A percentile compares a stretch with the other conserved stretches of the same genome.
phyloP scores from a whole-genome alignment of 164 flowering plant genomes.

The Hamamelis virginiana region DNA sequence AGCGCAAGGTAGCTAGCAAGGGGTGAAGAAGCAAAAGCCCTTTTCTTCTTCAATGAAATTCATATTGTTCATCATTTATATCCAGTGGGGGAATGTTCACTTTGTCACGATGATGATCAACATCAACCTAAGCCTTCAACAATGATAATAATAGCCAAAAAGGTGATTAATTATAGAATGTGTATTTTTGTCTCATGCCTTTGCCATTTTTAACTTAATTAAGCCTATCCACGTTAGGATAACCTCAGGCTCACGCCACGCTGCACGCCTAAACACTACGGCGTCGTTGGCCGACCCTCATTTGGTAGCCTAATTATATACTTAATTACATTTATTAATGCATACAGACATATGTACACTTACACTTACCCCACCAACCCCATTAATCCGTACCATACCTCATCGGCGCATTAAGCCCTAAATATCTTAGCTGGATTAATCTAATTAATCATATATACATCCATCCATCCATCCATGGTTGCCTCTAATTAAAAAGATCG shows the following conservation, averaged over 20 bases:
- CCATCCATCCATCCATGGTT: neutral
- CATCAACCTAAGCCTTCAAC: conserved; percentile 19
- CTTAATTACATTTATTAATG: no score
- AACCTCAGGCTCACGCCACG: conserved; percentile 49
- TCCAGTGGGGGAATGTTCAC: conserved; percentile 24
- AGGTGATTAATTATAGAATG: conserved; percentile 19
- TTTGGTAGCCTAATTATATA: conserved; percentile 4
- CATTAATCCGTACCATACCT: neutral
- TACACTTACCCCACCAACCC: conserved; percentile 2
- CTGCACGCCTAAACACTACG: conserved; percentile 16
- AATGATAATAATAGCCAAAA: conserved; percentile 18
- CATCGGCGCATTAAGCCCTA: neutral
- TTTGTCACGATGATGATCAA: conserved; percentile 6
- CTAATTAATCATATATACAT: no score
- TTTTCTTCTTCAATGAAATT: no score
- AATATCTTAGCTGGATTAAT: no score
- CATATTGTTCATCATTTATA: conserved; percentile 9
- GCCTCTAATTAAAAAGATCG: neutral
- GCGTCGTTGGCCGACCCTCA: conserved; percentile 13
- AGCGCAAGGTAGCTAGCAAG: no score
- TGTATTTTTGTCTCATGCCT: conserved; percentile 19
- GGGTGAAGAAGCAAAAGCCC: no score
- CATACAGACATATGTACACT: neutral
- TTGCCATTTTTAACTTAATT: conserved; percentile 8
- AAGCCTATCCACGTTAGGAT: conserved; percentile 28